phyloP scores from a whole-genome alignment of 2,329 filamentous ascomycete species.

The Pseudogymnoascus sp. region DNA sequence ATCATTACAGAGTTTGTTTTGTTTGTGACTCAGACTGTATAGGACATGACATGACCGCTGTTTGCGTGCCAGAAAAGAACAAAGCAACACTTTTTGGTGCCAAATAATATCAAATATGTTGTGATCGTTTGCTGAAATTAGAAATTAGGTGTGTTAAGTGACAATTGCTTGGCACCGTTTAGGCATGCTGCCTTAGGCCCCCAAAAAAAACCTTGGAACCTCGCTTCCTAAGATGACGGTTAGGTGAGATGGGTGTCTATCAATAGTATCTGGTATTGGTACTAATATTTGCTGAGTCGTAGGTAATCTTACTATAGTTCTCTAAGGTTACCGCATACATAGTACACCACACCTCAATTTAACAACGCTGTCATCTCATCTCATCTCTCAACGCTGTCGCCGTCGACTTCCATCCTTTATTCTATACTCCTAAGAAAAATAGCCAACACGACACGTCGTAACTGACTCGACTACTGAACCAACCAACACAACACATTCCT shows the following conservation, averaged over 20 bases:
- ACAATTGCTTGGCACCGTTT: neutral
- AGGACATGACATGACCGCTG: neutral
- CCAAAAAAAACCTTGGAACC: neutral
- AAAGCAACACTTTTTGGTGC: neutral
- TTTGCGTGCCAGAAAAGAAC: neutral
- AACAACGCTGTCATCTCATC: too few relatives aligned
- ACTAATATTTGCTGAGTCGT: too few relatives aligned
- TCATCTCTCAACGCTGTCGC: too few relatives aligned
- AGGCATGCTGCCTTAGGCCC: neutral
- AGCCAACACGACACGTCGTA: neutral
- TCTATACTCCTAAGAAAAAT: neutral
- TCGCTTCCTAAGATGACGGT: slow-evolving; percentile 1
- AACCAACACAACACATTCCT: neutral
- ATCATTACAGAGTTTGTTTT: neutral
- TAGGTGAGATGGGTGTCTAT: neutral
- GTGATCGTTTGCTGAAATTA: neutral
- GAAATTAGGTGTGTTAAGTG: slow-evolving; percentile 3
- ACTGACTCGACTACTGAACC: neutral
- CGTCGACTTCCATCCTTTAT: too few relatives aligned
- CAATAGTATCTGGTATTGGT: neutral
- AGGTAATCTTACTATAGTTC: too few relatives aligned
- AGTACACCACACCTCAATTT: too few relatives aligned
- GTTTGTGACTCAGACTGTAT: neutral
- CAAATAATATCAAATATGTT: slow-evolving; percentile 2
- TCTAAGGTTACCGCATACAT: too few relatives aligned